Conservation (phyloP, 192 early-diverging fungal species). For the Backusella mclennaniae region DNA sequence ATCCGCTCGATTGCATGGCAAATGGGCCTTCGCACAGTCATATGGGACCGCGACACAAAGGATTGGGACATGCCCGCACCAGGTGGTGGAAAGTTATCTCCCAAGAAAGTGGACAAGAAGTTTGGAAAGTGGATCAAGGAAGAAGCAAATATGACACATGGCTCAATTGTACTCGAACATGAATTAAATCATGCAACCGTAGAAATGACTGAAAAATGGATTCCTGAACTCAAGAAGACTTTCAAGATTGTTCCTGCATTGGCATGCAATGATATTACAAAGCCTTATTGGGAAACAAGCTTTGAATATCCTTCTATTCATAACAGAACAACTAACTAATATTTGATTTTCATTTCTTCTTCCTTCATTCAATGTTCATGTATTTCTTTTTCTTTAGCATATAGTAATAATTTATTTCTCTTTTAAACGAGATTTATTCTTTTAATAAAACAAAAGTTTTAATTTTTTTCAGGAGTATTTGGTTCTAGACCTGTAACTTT, state of each 20-base stretch:
- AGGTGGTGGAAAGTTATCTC: slow-evolving; percentile 30
- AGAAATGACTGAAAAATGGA: slow-evolving; percentile 32
- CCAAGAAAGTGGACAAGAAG: slow-evolving; percentile 22
- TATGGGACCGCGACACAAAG: slow-evolving; percentile 17
- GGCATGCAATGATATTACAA: slow-evolving; percentile 29
- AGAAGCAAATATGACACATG: slow-evolving; percentile 8
- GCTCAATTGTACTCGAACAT: slow-evolving; percentile 36
- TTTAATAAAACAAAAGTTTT: neutral
- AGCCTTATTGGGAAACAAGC: slow-evolving; percentile 34
- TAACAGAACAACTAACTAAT: neutral
- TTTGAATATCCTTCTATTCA: slow-evolving; percentile 25
- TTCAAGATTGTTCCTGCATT: slow-evolving; percentile 34
- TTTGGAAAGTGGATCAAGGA: slow-evolving; percentile 30
- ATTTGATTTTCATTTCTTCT: neutral
- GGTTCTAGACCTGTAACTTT: neutral
- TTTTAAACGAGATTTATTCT: too few species aligned
- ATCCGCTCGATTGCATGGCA: slow-evolving; percentile 48
- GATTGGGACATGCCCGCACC: slow-evolving; percentile 27
- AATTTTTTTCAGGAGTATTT: neutral
- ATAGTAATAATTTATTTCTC: neutral
- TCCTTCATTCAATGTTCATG: neutral
- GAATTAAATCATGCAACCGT: slow-evolving; percentile 35
- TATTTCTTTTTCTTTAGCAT: neutral
- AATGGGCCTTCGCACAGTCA: slow-evolving; percentile 39
- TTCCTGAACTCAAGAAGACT: slow-evolving; percentile 26